Evolutionary conservation across 108 stramenopile species (phyloP).

Genomic region (Cyclotella choctawhatcheeana): DNA sequence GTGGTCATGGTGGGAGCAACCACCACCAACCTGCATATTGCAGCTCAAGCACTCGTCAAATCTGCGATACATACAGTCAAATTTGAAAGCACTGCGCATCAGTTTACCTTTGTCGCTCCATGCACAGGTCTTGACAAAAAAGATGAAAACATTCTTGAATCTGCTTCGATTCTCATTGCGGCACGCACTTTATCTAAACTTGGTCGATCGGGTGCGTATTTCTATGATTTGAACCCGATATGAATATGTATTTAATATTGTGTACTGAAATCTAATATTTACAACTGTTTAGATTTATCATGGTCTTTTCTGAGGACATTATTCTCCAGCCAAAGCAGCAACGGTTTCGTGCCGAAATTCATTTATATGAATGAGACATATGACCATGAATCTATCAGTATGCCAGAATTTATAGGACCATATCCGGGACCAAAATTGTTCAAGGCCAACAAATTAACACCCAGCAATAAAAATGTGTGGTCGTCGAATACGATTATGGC

Average conservation of each 20-base stretch:
- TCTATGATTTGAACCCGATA: neutral
- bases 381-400: neutral
- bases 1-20: neutral
- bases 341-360: slow-evolving; percentile 50
- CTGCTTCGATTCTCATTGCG: slow-evolving; percentile 47
- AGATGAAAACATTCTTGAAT: slow-evolving; percentile 33
- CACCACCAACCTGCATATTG: neutral
- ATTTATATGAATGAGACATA: slow-evolving; percentile 39
- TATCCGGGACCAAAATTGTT: slow-evolving; percentile 49
- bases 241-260: neutral
- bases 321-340: slow-evolving; percentile 38
- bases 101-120: slow-evolving; percentile 11
- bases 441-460: neutral
- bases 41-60: neutral
- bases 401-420: slow-evolving; percentile 29
- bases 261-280: neutral
- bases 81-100: neutral
- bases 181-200: slow-evolving; percentile 45
- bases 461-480: slow-evolving; percentile 24
- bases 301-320: slow-evolving; percentile 47
- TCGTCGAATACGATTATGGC: slow-evolving; percentile 46
- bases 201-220: slow-evolving; percentile 27
- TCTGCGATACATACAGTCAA: neutral
- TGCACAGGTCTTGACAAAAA: slow-evolving; percentile 15
- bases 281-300: slow-evolving; percentile 41